Conservation (phyloP, 257 asterid species). For the Perilla frutescens region DNA sequence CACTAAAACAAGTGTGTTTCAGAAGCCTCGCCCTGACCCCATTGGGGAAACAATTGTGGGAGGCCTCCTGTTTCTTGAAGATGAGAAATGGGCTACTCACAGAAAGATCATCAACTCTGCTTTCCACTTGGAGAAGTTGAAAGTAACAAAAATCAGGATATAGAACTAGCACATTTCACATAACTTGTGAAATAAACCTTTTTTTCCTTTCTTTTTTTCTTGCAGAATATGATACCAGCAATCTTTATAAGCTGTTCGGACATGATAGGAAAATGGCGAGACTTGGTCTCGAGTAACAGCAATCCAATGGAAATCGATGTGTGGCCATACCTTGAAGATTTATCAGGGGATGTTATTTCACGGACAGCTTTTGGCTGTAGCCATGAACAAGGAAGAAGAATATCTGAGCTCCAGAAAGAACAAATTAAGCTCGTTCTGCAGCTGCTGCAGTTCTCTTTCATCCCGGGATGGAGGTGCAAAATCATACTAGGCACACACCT, state of each 20-base stretch:
- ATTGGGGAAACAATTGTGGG: slow-evolving; percentile 22
- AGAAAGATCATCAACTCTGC: slow-evolving; percentile 39
- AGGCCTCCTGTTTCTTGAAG: slow-evolving; percentile 37
- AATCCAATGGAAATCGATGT: slow-evolving; percentile 38
- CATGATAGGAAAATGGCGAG: slow-evolving; percentile 43
- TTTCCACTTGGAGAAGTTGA: slow-evolving; percentile 40
- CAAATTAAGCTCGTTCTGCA: slow-evolving; percentile 25
- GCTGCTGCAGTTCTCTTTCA: background rate
- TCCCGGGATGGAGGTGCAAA: slow-evolving; percentile 48
- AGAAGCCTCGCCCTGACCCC: slow-evolving; percentile 34
- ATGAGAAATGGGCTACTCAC: slow-evolving; percentile 39
- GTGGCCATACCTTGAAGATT: slow-evolving; percentile 43
- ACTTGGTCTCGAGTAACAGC: background rate
- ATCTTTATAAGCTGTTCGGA: slow-evolving; percentile 35
- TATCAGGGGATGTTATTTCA: slow-evolving; percentile 44
- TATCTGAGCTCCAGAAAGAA: slow-evolving; percentile 39
- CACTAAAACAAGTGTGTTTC: slow-evolving; percentile 17
- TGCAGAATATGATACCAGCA: slow-evolving; percentile 34
- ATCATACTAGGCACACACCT: background rate
- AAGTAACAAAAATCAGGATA: slow-evolving; percentile 16
- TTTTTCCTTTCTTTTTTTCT: background rate
- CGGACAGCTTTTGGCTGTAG: slow-evolving; percentile 45
- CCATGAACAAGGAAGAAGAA: slow-evolving; percentile 40
- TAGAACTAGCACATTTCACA: too few relatives aligned
- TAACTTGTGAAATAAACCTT: background rate